A percentile compares a stretch with the other conserved stretches of the same genome.
Evolutionary conservation across 257 asterid species (phyloP).

Genomic region (Parsonsia alboflavescens): DNA sequence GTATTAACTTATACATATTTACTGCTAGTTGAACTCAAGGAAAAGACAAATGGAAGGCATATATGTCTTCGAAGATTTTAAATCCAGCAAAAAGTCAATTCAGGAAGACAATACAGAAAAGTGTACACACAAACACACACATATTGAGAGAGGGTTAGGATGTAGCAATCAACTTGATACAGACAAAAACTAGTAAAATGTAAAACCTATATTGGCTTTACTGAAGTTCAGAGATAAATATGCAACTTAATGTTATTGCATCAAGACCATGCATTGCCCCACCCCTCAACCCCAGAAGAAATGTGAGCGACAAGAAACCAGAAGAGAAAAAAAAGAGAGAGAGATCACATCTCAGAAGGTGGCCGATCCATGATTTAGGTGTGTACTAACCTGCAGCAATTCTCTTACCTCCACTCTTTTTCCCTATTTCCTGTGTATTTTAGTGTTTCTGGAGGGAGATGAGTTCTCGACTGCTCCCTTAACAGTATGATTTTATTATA

Average conservation of each 20-base stretch:
- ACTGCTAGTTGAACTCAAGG: no score
- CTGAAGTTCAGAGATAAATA: not conserved
- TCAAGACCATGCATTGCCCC: not conserved
- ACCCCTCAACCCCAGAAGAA: not conserved
- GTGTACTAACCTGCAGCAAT: conserved; percentile 61
- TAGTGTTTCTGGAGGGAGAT: not conserved
- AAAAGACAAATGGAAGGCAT: no score
- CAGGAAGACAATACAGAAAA: not conserved
- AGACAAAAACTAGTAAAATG: not conserved
- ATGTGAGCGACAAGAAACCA: not conserved
- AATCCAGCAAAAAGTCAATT: not conserved
- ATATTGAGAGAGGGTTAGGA: no score
- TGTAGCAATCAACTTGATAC: not conserved
- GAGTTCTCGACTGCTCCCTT: not conserved
- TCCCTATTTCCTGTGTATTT: not conserved
- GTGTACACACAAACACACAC: not conserved
- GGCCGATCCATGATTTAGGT: not conserved
- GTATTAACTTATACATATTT: no score
- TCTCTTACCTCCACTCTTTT: not conserved
- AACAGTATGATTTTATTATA: not conserved
- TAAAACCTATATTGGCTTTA: not conserved
- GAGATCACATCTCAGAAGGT: not conserved
- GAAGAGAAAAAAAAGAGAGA: not conserved
- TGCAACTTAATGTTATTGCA: not conserved
- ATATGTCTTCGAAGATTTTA: not conserved